phyloP scores from a whole-genome alignment of 2,329 filamentous ascomycete genomes.

The Aspergillus pseudotamarii region DNA sequence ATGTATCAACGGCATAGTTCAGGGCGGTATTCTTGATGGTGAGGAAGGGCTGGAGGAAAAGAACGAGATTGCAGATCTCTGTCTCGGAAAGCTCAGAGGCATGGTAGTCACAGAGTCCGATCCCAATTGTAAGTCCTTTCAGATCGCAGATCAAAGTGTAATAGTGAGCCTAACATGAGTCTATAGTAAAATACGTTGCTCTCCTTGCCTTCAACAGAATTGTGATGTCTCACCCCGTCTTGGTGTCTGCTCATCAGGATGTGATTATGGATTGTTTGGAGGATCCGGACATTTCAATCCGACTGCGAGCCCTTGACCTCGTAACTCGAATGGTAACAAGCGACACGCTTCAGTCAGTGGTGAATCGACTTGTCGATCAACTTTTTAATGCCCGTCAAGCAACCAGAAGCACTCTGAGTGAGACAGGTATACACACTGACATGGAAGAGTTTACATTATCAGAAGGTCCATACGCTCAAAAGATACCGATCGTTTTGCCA shows the following conservation, averaged over 20 bases:
- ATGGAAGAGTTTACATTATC: conserved; percentile 3
- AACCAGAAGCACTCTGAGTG: conserved; percentile 41
- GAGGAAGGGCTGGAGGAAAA: conserved; percentile 77
- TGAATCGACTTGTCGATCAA: conserved; percentile 85
- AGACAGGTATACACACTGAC: conserved; percentile 19
- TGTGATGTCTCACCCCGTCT: conserved; percentile 79
- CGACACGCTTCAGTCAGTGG: conserved; percentile 81
- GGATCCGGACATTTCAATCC: conserved; percentile 92
- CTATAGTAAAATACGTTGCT: conserved; percentile 90
- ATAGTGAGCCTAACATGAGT: conserved; percentile 10
- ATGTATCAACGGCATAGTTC: conserved; percentile 97
- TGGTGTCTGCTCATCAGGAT: conserved; percentile 91
- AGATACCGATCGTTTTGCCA: conserved; percentile 54
- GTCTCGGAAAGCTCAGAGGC: conserved; percentile 86
- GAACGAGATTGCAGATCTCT: conserved; percentile 89
- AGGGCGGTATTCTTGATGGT: conserved; percentile 87
- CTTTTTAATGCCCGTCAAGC: conserved; percentile 67
- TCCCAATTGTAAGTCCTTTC: conserved; percentile 72
- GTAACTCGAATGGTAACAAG: conserved; percentile 91
- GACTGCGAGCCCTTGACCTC: conserved; percentile 86
- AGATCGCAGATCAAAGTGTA: background rate
- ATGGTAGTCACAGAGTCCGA: conserved; percentile 95
- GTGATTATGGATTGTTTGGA: conserved; percentile 97
- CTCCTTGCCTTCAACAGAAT: conserved; percentile 95
- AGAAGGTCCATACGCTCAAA: conserved; percentile 1